Base-by-base conservation (phyloP, 75 land plant species). In the Selaginella moellendorffii region DNA sequence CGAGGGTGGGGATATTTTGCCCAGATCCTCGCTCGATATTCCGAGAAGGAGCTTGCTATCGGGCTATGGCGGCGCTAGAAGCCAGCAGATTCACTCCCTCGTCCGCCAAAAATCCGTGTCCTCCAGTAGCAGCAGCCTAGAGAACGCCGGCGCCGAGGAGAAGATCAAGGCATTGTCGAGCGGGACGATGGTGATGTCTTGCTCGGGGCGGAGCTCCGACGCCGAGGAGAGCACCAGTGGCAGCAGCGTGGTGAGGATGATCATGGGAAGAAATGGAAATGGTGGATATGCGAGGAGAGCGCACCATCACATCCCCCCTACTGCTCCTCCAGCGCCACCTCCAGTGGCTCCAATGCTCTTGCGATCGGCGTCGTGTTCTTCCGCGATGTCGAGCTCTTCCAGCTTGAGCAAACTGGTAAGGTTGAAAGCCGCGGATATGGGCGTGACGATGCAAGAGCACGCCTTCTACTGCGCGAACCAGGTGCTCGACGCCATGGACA, bases 341-440 rank as follows among this genome's bases (percentile, higher is more conserved):
- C 46, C 46, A 14, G 46, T 14, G 5, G 14, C 46, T 36, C 46
- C 46, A 5, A 14, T 36, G 10, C 46, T 36, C 46, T 36, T 36
- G 46, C 5, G 46, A 36, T 36, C 46, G 10, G 46, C 46, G 14
- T 36, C 46, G 5, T 36, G 46, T 14, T 36, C 46, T 36, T 36
- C 46, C 10, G 46, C 46, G 5, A 36, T 14, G 10, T 36, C 46
- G 46, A n/a, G n/a, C n/a, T 36, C 46, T 36, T 36, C 46, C 10
- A 36, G 46, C 14, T 36, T 36, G 14, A 36, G 46, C 46, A 36
- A 36, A 14, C 46, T 36, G 5, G 69, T 85, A 5, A 67, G 76
- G 17, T 68, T 85, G 0, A 74, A 84, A 26, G 88, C 88, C 25
- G 64, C 82, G 1, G 88, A 85, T 52, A 85, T 85, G 88, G 68